These are phyloP conservation scores for Boletus mariae DNA, from an alignment of 1,284 basidiomycete genomes.

Conservation along the genomic window DNA sequence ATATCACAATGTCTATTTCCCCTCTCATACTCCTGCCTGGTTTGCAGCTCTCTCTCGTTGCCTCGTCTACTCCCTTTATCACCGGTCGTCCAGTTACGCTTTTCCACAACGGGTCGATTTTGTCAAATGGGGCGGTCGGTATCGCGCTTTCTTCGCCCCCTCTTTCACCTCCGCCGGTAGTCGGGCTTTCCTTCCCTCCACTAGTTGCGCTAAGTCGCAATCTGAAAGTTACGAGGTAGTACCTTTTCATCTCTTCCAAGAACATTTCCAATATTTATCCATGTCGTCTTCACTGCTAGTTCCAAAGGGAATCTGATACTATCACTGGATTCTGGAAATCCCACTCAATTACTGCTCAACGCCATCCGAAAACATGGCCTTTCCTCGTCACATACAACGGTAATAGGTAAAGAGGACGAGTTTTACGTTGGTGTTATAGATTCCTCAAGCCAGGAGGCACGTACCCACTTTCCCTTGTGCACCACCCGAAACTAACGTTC, in stretches of 20 bases:
- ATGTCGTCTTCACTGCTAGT: constrained; percentile 34
- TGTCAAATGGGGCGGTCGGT: constrained; percentile 72
- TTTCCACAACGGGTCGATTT: constrained; percentile 56
- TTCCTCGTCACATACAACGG: constrained; percentile 25
- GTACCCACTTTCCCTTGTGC: background rate
- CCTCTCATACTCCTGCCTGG: background rate
- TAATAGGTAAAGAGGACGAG: constrained; percentile 55
- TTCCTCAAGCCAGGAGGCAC: constrained; percentile 17
- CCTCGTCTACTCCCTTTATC: constrained; percentile 81
- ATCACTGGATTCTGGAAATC: constrained; percentile 59
- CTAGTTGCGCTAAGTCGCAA: constrained; percentile 50
- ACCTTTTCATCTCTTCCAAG: constrained; percentile 9
- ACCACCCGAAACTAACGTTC: background rate
- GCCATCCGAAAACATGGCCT: constrained; percentile 48
- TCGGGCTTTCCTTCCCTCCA: constrained; percentile 48
- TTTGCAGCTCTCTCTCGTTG: constrained; percentile 64
- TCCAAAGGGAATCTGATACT: constrained; percentile 80
- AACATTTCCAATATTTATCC: background rate
- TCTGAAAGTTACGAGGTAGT: constrained; percentile 54
- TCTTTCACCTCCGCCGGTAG: constrained; percentile 21
- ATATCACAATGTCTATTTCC: constrained; percentile 4
- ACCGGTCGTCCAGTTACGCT: constrained; percentile 80
- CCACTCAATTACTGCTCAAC: constrained; percentile 63
- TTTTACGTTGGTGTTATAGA: constrained; percentile 59
- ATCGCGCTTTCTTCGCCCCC: constrained; percentile 46